Evolutionary conservation across 129 eudicot genomes (phyloP).

Genomic region (Centella asiatica): DNA sequence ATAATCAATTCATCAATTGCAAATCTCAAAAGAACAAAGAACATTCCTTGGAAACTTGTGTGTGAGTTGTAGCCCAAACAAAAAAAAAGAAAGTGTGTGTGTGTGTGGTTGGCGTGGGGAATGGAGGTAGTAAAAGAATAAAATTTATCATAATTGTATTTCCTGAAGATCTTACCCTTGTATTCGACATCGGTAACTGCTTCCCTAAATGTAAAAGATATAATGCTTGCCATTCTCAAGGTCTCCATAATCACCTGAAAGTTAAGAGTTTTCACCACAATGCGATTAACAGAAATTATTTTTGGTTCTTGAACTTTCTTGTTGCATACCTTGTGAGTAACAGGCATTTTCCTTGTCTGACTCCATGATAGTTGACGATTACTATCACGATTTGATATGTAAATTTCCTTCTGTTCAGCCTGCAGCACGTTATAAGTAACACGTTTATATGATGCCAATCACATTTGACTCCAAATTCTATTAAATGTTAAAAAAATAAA

Average conservation of each 20-base stretch:
- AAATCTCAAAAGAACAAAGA: background rate
- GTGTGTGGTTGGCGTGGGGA: no score
- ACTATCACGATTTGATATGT: slow-evolving; percentile 25
- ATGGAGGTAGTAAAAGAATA: background rate
- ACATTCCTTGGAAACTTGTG: no score
- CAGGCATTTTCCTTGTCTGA: slow-evolving; percentile 59
- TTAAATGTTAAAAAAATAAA: no score
- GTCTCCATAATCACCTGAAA: slow-evolving; percentile 51
- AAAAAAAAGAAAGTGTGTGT: no score
- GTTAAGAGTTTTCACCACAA: background rate
- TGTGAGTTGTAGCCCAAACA: no score
- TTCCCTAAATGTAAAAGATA: slow-evolving; percentile 56
- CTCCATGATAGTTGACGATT: slow-evolving; percentile 42
- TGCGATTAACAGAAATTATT: background rate
- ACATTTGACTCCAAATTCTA: background rate
- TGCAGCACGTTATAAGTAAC: slow-evolving; percentile 26
- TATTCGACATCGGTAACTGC: slow-evolving; percentile 58
- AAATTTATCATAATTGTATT: background rate
- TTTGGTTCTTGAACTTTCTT: background rate
- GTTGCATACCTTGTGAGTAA: slow-evolving; percentile 43
- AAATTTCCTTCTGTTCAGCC: slow-evolving; percentile 50
- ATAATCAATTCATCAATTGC: background rate
- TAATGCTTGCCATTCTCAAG: slow-evolving; percentile 59
- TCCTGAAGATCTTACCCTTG: slow-evolving; percentile 37
- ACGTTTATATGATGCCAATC: background rate